phyloP scores from a whole-genome alignment of 768 basidiomycete genomes.

The Pleurotus tuber-regium region DNA sequence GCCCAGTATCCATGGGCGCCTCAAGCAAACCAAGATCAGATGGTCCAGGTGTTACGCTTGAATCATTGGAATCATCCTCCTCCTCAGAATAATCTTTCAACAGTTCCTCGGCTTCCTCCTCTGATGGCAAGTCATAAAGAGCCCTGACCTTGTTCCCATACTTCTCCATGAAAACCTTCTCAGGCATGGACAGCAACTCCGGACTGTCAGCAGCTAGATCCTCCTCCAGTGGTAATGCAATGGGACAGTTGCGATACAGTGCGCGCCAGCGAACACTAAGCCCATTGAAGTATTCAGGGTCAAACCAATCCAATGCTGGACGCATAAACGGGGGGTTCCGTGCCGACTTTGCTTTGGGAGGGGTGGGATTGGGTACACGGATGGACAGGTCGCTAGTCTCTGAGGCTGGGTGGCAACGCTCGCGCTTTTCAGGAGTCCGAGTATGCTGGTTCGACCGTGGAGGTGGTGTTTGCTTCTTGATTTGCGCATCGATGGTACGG shows the following conservation, averaged over 20 bases:
- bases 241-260: conserved; percentile 10
- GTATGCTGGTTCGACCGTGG: background rate
- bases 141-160: conserved; percentile 21
- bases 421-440: background rate
- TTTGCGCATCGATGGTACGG: background rate
- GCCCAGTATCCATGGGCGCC: too few relatives aligned
- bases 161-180: conserved; percentile 18
- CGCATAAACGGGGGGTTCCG: too few relatives aligned
- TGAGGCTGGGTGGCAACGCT: background rate
- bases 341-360: too few relatives aligned
- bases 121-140: conserved; percentile 20
- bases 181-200: conserved; percentile 18
- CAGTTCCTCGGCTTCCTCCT: conserved; percentile 15
- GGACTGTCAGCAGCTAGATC: conserved; percentile 1
- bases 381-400: conserved; percentile 16
- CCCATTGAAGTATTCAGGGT: conserved; percentile 21
- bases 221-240: conserved; percentile 17
- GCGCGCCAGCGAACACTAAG: conserved; percentile 15
- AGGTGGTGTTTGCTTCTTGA: background rate
- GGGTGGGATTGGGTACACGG: too few relatives aligned
- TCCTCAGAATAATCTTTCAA: conserved; percentile 13
- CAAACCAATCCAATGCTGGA: conserved; percentile 27
- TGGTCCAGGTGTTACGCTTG: background rate
- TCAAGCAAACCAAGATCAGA: too few relatives aligned
- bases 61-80: conserved; percentile 1